Conservation (phyloP, 306 rosid species). For the Citrullus colocynthis region DNA sequence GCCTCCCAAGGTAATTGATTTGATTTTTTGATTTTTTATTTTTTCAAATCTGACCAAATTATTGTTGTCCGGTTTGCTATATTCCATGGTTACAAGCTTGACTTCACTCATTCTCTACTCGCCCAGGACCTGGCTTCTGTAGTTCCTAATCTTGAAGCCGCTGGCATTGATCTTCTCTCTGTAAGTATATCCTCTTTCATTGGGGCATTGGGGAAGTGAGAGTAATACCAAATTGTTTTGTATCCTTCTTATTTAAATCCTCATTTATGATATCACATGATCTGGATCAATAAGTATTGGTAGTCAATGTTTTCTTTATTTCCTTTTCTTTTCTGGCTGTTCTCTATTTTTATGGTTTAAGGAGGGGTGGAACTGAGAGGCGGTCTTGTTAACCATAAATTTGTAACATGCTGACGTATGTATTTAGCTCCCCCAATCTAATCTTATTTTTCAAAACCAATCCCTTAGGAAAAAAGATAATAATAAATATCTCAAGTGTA, state of each 20-base stretch:
- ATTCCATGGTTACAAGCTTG: not conserved
- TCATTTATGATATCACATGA: not conserved
- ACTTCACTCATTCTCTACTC: conserved; percentile 6
- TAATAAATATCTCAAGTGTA: not conserved
- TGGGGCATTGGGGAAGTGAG: not conserved
- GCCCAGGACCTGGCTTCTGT: conserved; percentile 61
- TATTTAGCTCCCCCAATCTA: not conserved
- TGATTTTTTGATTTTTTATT: not conserved
- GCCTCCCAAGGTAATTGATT: conserved; percentile 56
- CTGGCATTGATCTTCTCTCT: conserved; percentile 79
- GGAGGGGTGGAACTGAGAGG: not conserved
- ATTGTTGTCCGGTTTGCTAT: not conserved
- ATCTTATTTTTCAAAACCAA: not conserved
- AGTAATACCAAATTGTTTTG: not conserved
- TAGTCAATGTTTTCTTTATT: not conserved
- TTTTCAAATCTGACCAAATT: not conserved
- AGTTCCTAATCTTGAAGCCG: conserved; percentile 76
- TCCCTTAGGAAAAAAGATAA: not conserved
- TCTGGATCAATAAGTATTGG: not conserved
- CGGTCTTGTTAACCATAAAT: not conserved
- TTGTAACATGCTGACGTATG: not conserved
- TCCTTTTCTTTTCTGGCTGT: not conserved
- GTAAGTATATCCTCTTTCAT: conserved; percentile 37
- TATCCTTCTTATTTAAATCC: not conserved
- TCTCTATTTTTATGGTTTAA: not conserved